Base-by-base conservation (phyloP, 768 basidiomycete species). In the Kwoniella newhampshirensis region DNA sequence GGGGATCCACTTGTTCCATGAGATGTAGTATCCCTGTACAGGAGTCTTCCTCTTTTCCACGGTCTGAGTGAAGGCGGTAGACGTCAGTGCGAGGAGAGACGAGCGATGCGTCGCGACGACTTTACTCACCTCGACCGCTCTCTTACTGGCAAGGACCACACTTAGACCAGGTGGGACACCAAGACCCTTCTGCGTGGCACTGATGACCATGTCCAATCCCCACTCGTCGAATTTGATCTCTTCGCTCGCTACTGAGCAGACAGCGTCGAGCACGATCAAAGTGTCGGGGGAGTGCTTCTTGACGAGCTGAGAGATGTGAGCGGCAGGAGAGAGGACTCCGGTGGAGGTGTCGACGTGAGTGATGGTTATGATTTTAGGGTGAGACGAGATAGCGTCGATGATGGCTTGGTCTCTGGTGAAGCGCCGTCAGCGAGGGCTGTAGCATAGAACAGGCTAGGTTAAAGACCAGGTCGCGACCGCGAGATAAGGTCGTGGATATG, bases 211-310 rank as follows among this genome's bases (percentile, higher is more conserved):
- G 65, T 99, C 96, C 51, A 98, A 81, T 23, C 82, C 85, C 96
- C 96, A 98, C 2, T 83, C 86, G 66, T 98, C 96, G 81, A 96
- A 88, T 42, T 81, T 84, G 67, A 99, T 92, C 75, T 97, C 91
- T 75, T 98, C 96, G 66, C 87, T 89, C 4, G 89, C 96, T 15
- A 97, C 91, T 1, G 91, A 87, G 78, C 96, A 99, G 25, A 99
- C 96, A n/a, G 85, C 90, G 71, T 99, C 96, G 57, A 91, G 80
- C 7, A 88, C 80, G 40, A 91, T 88, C 59, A 99, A 80, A 0
- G 92, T 91, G 11, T 88, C 83, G 1, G 94, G 93, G 0, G 90
- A 91, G 57, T 89, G 82, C 25, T 81, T 80, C 61, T 80, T 82
- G 45, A 93, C 88, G 9, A 84, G 81, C 47, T 84, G 82, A 18